A percentile compares a stretch with the other conserved stretches of the same genome.
Evolutionary conservation across 139 green algal species (phyloP).

Genomic region (Spirogloea muscicola): DNA sequence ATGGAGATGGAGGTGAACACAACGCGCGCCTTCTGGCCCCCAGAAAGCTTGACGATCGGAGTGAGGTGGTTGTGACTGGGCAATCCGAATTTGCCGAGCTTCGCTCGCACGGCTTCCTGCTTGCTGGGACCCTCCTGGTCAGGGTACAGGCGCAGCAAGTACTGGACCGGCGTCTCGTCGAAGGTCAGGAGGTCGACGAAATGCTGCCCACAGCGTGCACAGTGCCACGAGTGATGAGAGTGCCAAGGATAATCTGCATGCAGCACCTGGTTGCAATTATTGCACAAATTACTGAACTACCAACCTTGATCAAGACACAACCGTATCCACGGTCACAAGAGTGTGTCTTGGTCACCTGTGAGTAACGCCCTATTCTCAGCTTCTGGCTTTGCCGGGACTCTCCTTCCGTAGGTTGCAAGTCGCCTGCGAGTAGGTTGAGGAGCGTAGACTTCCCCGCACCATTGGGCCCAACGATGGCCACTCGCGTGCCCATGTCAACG

Average conservation of each 20-base stretch:
- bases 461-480: conserved; percentile 97
- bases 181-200: conserved; percentile 96
- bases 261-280: no score
- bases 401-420: conserved; percentile 73
- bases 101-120: conserved; percentile 85
- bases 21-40: conserved; percentile 91
- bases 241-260: no score
- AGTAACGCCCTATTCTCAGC: conserved; percentile 92
- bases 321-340: no score
- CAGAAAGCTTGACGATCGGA: conserved; percentile 94
- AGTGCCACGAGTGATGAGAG: no score
- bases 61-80: conserved; percentile 88
- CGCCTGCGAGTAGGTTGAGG: conserved; percentile 95
- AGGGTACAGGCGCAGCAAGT: conserved; percentile 47
- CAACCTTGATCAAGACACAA: no score
- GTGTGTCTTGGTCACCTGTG: no score
- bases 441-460: conserved; percentile 89
- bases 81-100: conserved; percentile 91
- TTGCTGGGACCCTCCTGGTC: conserved; percentile 57
- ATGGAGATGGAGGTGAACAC: conserved; percentile 94
- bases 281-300: no score
- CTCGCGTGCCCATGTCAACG: conserved; percentile 93
- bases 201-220: no score
- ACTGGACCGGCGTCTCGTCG: conserved; percentile 87
- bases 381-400: conserved; percentile 85